phyloP scores from a whole-genome alignment of 1,284 basidiomycete species.

The Phenoliferia sp. region DNA sequence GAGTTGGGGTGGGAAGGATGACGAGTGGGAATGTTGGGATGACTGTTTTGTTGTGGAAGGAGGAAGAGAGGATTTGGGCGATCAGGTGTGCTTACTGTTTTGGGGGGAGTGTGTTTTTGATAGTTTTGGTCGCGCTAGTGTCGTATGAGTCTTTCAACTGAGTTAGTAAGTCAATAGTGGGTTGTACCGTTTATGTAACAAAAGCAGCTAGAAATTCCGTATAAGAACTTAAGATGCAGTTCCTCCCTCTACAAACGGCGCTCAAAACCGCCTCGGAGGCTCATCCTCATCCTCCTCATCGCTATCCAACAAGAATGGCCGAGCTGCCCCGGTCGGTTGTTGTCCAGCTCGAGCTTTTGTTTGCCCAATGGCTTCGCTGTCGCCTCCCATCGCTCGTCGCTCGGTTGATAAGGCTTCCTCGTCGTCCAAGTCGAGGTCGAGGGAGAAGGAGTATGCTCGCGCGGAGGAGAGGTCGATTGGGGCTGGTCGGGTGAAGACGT shows the following conservation, averaged over 20 bases:
- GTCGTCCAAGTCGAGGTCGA: constrained; percentile 62
- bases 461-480: constrained; percentile 75
- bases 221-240: not conserved
- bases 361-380: constrained; percentile 27
- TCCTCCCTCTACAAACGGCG: not conserved
- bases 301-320: constrained; percentile 18
- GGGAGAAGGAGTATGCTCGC: constrained; percentile 46
- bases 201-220: not conserved
- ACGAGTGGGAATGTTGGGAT: not conserved
- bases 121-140: not conserved
- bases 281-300: constrained; percentile 17
- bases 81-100: constrained; percentile 12
- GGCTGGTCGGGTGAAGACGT: constrained; percentile 83
- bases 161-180: not conserved
- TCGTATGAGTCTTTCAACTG: not conserved
- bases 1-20: too few relatives aligned
- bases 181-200: not conserved
- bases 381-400: constrained; percentile 29
- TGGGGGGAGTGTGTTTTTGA: not conserved
- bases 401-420: constrained; percentile 41
- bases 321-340: not conserved
- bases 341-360: constrained; percentile 9
- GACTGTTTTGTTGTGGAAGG: constrained; percentile 4
- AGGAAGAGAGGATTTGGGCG: constrained; percentile 22
- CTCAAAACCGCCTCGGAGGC: not conserved